phyloP scores from a whole-genome alignment of 352 stramenopile genomes.

The Phytophthora cactorum region DNA sequence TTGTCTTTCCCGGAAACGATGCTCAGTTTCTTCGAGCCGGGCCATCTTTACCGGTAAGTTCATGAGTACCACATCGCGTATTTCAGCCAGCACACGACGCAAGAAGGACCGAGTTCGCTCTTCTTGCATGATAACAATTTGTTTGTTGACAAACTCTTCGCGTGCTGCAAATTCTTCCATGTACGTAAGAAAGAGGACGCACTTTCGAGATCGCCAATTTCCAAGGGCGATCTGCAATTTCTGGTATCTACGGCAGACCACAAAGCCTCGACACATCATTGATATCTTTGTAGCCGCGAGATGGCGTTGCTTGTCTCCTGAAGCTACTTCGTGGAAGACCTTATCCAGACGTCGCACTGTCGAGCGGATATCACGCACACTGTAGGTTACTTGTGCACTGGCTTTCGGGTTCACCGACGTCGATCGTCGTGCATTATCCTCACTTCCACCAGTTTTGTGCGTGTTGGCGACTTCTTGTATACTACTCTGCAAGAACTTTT shows the following conservation, averaged over 20 bases:
- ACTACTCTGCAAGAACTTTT: constrained; percentile 57
- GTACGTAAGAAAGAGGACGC: constrained; percentile 44
- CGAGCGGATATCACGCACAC: constrained; percentile 67
- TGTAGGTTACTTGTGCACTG: constrained; percentile 60
- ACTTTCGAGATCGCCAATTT: constrained; percentile 58
- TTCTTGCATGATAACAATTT: constrained; percentile 53
- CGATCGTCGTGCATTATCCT: not conserved
- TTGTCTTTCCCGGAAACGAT: constrained; percentile 56
- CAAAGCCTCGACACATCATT: constrained; percentile 57
- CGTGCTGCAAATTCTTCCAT: constrained; percentile 71
- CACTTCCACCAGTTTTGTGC: constrained; percentile 5
- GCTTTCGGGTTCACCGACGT: constrained; percentile 35
- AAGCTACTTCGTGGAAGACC: constrained; percentile 80
- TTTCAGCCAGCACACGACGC: constrained; percentile 59
- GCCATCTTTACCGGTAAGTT: constrained; percentile 62
- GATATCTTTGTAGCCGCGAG: constrained; percentile 71
- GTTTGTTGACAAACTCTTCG: constrained; percentile 65
- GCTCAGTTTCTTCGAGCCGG: constrained; percentile 60
- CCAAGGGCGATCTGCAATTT: constrained; percentile 54
- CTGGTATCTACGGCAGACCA: constrained; percentile 54
- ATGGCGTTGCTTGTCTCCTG: constrained; percentile 76
- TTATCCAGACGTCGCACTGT: constrained; percentile 71
- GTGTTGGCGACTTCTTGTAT: constrained; percentile 49
- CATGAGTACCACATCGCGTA: constrained; percentile 76
- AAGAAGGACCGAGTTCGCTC: constrained; percentile 46